Conservation (phyloP, 1,284 basidiomycete species). For the Ganoderma boninense region DNA sequence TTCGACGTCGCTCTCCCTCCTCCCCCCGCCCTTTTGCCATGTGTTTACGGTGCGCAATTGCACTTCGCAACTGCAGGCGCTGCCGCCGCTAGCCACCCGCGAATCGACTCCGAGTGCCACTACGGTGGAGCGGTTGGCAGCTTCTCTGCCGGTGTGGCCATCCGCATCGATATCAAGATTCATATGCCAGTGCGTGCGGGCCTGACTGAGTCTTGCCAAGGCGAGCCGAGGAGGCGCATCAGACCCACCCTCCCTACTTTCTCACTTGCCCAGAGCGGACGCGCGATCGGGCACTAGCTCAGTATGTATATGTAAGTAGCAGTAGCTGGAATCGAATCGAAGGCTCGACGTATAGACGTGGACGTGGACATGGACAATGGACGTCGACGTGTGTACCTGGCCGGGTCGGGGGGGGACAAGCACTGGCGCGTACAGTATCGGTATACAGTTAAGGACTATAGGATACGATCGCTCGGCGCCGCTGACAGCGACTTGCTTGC, state of each 20-base stretch:
- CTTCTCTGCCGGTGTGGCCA: too few species aligned
- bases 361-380: too few species aligned
- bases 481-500: too few species aligned
- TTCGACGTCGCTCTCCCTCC: background rate
- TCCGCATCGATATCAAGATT: too few species aligned
- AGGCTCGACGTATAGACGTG: too few species aligned
- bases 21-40: background rate
- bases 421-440: background rate
- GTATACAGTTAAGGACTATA: too few species aligned
- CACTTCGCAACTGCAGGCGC: background rate
- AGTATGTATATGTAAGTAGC: too few species aligned
- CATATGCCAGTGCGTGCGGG: background rate
- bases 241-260: background rate
- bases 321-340: too few species aligned
- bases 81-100: background rate
- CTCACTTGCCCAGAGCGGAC: background rate
- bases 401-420: background rate
- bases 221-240: background rate
- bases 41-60: background rate
- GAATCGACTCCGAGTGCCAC: background rate
- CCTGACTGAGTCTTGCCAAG: too few species aligned
- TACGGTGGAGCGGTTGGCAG: background rate
- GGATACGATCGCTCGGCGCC: too few species aligned
- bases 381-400: background rate
- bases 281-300: conserved; percentile 2